Conservation (phyloP, 2,329 filamentous ascomycete species). For the Ceratocystis colombiana region DNA sequence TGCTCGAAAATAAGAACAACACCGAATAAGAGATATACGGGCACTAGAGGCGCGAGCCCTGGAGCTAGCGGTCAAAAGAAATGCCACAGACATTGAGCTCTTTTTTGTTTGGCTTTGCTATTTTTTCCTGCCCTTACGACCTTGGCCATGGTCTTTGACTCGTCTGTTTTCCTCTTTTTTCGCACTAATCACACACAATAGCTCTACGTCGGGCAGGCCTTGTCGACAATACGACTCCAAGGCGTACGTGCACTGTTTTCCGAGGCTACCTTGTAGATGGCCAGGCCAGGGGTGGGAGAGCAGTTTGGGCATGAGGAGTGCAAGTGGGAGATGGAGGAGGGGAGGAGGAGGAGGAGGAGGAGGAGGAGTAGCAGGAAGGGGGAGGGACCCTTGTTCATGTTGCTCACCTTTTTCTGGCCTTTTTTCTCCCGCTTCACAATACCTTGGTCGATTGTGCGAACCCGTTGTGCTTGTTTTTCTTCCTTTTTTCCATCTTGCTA, state of each 20-base stretch:
- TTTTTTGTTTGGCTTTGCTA: constrained; percentile 2
- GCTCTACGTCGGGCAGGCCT: constrained; percentile 6
- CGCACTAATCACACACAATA: neutral
- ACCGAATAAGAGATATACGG: constrained; percentile 4
- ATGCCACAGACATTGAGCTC: neutral
- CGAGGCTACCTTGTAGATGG: constrained; percentile 3
- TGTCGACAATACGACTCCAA: constrained; percentile 14
- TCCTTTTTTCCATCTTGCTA: neutral
- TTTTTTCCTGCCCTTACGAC: neutral
- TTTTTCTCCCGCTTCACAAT: neutral
- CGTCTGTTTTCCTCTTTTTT: neutral
- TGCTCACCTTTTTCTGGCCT: neutral
- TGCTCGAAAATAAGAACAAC: constrained; percentile 4
- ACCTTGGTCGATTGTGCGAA: too few species aligned
- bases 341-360: neutral
- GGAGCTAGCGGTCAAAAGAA: neutral
- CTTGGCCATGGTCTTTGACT: neutral
- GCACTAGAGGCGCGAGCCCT: neutral
- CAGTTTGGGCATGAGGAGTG: too few species aligned
- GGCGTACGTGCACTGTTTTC: constrained; percentile 7
- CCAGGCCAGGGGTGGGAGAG: neutral
- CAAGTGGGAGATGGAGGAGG: neutral
- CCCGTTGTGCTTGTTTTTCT: too few species aligned
- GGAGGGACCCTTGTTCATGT: neutral
- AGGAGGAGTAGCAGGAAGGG: neutral